Evolutionary conservation across 179 eudicot genomes (phyloP), one percentile per base, ranked within the genome.

Genomic region (Heliamphora pulchella): DNA sequence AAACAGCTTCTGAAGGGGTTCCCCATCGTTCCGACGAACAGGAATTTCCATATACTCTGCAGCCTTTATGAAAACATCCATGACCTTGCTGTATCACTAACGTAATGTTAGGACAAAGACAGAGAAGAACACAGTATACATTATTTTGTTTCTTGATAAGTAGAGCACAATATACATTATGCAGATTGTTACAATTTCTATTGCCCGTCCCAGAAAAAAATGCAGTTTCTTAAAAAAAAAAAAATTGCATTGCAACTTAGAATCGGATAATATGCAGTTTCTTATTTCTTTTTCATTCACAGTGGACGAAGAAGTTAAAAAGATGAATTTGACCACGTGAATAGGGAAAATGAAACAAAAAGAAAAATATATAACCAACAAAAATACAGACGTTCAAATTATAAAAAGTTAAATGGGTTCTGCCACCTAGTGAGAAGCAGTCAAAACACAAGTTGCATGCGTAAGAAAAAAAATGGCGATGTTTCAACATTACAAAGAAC

Each of bases 31-130:
- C 84, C 97, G 83, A 74, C 93, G 88, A 80, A 94, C 93, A 71
- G 98, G 98, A 79, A 91, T 91, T 80, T 92, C 97, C 90, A 91
- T 81, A 82, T 86, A 94, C 82, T 94, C 98, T 62, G 95, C 91
- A 70, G 94, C 98, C 82, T 90, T 91, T 65, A 89, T 88, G 82
- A 94, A 91, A 62, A 91, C 90, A 81, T 94, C 98, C 94, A 94
- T 86, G 43, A 94, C 94, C 86, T 94, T 92, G 88, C 97, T 94
- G 94, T 51, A 85, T 57, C 57, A 71, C 54, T 48, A 71, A n/a
- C 15, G 15, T 51, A 10, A 53, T 31, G 20, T 73, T 22, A 73
- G 62, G 61, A 22, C 18, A 53, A 22, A 20, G 20, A 14, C 61
- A 22, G 15, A 71, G 4, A 20, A 53, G n/a, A 51, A 50, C 14